Percentiles rank a stretch among this genome's conserved stretches.
These are phyloP conservation scores for Auricularia heimuer DNA, from an alignment of 768 basidiomycete genomes.

Conservation along the genomic window DNA sequence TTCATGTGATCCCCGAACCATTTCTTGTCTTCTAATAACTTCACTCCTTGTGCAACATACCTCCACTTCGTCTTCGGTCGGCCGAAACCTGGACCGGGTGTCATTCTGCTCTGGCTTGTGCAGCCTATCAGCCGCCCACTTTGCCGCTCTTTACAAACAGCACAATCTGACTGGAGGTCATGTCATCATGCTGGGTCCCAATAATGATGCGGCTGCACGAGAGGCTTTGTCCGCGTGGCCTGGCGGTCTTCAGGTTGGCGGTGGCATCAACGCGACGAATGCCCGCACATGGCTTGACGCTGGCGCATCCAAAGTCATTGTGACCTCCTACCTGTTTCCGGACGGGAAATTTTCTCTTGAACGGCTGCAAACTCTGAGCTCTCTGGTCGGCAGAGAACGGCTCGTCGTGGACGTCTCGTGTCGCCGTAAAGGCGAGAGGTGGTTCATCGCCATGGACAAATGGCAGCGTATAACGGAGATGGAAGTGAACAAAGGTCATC, in stretches of 20 bases:
- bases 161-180: constrained; percentile 77
- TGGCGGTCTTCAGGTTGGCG: constrained; percentile 86
- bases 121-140: constrained; percentile 72
- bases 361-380: constrained; percentile 52
- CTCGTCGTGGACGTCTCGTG: constrained; percentile 94
- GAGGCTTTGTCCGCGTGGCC: constrained; percentile 82
- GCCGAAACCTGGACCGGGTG: too few species aligned
- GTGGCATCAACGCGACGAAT: constrained; percentile 78
- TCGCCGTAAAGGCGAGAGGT: constrained; percentile 54
- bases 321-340: constrained; percentile 96
- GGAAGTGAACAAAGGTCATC: constrained; percentile 72
- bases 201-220: constrained; percentile 78
- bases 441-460: constrained; percentile 97
- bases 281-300: constrained; percentile 75
- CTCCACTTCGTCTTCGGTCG: too few species aligned
- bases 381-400: constrained; percentile 65
- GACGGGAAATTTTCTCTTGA: constrained; percentile 66
- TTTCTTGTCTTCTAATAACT: not conserved
- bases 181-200: constrained; percentile 86
- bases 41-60: too few species aligned
- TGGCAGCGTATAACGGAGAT: constrained; percentile 97
- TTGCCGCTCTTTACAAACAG: constrained; percentile 65
- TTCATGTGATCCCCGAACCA: not conserved
- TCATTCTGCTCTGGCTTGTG: constrained; percentile 1
- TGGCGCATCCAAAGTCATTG: constrained; percentile 92